These are phyloP conservation scores for Theileria equi DNA, from an alignment of 169 alveolate species.

Conservation along the genomic window DNA sequence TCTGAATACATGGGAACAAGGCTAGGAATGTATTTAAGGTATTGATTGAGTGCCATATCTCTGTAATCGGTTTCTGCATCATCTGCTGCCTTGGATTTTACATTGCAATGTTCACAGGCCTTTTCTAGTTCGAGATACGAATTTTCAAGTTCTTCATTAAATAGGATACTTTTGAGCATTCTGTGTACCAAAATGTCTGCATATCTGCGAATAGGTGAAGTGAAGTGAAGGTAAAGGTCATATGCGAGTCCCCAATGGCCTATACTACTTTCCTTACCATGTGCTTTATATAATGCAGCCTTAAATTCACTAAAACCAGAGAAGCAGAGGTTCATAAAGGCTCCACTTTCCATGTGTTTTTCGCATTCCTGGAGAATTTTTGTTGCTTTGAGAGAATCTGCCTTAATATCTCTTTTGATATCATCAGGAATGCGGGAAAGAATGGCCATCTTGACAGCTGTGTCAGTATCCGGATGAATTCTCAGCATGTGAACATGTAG, in stretches of 20 bases:
- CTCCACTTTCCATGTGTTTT: slow-evolving; percentile 57
- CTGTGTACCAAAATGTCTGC: slow-evolving; percentile 97
- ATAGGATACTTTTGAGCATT: slow-evolving; percentile 70
- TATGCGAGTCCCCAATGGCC: slow-evolving; percentile 96
- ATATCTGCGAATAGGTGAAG: slow-evolving; percentile 99
- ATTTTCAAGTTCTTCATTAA: slow-evolving; percentile 15
- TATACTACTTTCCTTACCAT: slow-evolving; percentile 20
- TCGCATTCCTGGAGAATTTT: slow-evolving; percentile 62
- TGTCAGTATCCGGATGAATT: slow-evolving; percentile 69
- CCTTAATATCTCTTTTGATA: slow-evolving; percentile 22
- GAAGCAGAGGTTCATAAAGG: slow-evolving; percentile 64
- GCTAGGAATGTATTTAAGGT: slow-evolving; percentile 53
- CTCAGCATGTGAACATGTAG: slow-evolving; percentile 61
- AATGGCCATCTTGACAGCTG: slow-evolving; percentile 62
- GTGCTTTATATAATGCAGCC: slow-evolving; percentile 70
- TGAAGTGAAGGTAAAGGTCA: slow-evolving; percentile 95
- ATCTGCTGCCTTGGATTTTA: slow-evolving; percentile 73
- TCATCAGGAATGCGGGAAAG: slow-evolving; percentile 42
- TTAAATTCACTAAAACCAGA: slow-evolving; percentile 68
- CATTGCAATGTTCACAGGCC: slow-evolving; percentile 75
- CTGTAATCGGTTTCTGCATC: slow-evolving; percentile 77
- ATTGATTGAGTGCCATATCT: slow-evolving; percentile 71
- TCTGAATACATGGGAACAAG: not conserved
- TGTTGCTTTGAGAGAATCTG: slow-evolving; percentile 33
- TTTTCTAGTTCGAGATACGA: slow-evolving; percentile 55